Evolutionary conservation across 148 eudicot genomes (phyloP).

Genomic region (Vaccinium darrowii): DNA sequence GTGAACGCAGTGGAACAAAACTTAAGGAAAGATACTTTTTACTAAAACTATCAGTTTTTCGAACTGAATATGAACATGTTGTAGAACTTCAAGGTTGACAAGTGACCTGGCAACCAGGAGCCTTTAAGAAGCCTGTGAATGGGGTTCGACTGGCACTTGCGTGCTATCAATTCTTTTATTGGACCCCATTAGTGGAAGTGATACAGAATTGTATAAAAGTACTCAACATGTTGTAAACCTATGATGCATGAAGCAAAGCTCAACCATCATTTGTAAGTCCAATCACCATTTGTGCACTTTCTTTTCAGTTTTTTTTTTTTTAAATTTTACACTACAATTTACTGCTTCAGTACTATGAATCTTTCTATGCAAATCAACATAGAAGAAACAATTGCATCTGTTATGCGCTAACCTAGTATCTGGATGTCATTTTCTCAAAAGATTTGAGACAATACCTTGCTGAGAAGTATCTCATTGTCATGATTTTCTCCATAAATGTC

Average conservation of each 20-base stretch:
- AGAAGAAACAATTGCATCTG: not conserved
- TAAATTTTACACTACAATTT: not conserved
- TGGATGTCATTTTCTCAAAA: not conserved
- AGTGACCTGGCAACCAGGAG: not conserved
- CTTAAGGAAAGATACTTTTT: not conserved
- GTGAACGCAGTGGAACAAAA: not conserved
- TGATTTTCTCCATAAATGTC: constrained; percentile 33
- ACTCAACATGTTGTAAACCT: not conserved
- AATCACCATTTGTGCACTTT: not conserved
- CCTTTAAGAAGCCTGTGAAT: not conserved
- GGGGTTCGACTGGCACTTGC: not conserved
- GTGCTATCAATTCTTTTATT: not conserved
- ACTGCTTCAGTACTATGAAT: not conserved
- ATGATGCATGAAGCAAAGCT: not conserved
- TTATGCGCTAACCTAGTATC: not conserved
- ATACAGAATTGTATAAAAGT: not conserved
- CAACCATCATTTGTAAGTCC: not conserved
- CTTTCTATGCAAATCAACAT: not conserved
- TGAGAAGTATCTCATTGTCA: constrained; percentile 49
- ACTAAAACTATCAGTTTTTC: not conserved
- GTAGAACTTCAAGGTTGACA: not conserved
- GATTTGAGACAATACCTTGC: constrained; percentile 33
- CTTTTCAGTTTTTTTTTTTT: too few relatives aligned
- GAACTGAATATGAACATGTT: not conserved
- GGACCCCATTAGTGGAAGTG: not conserved